Percentiles rank a stretch among this genome's conserved stretches.
Evolutionary conservation across 805 yeast species (phyloP).

Genomic region (Starmerella vaccinii): DNA sequence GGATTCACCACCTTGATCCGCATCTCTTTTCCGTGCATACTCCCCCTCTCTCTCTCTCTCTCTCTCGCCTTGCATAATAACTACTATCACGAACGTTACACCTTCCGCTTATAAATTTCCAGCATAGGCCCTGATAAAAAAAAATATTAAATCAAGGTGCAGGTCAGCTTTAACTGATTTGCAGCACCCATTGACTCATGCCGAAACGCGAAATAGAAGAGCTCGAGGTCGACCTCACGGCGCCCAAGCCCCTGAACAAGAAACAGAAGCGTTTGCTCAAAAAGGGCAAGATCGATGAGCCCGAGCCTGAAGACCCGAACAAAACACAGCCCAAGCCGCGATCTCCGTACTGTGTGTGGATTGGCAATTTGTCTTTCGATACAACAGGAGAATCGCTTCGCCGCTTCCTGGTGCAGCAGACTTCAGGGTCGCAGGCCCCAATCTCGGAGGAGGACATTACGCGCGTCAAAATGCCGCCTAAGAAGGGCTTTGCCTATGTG

Average conservation of each 20-base stretch:
- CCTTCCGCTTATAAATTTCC: neutral
- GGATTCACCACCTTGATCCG: neutral
- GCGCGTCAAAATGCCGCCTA: constrained; percentile 72
- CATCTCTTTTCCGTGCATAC: neutral
- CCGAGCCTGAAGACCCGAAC: constrained; percentile 26
- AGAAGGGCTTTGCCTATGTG: constrained; percentile 73
- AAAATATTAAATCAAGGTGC: neutral
- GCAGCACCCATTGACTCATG: neutral
- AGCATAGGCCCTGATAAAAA: neutral
- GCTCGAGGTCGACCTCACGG: constrained; percentile 36
- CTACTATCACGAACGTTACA: neutral
- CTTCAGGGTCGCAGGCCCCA: constrained; percentile 21
- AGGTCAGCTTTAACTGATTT: neutral
- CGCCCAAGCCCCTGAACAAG: constrained; percentile 75
- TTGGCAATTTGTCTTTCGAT: constrained; percentile 83
- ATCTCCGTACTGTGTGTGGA: constrained; percentile 63
- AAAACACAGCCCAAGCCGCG: constrained; percentile 20
- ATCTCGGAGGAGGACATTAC: constrained; percentile 52
- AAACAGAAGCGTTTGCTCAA: constrained; percentile 81
- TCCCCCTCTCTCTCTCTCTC: neutral
- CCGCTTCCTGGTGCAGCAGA: constrained; percentile 51
- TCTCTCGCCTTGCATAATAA: neutral
- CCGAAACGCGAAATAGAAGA: constrained; percentile 31
- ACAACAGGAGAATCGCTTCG: constrained; percentile 65
- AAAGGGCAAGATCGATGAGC: constrained; percentile 40